Percentiles rank a stretch among this genome's conserved stretches.
These are phyloP conservation scores for Nectriaceae sp. DNA, from an alignment of 2,329 filamentous ascomycete species.

Conservation along the genomic window DNA sequence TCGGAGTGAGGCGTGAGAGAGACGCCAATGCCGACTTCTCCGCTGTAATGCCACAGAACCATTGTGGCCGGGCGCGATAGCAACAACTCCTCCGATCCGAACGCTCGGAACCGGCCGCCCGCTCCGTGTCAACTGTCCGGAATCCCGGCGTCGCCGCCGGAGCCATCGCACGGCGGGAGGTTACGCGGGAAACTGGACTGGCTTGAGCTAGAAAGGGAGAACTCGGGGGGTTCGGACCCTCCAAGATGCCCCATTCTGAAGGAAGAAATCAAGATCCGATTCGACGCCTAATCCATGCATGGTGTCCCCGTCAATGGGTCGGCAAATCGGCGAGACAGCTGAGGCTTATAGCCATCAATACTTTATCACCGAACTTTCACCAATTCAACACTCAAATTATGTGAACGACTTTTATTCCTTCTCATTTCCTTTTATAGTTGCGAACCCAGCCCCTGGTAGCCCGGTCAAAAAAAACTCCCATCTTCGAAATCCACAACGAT, in stretches of 20 bases:
- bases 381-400: neutral
- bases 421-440: neutral
- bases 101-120: neutral
- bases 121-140: too few relatives aligned
- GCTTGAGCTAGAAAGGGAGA: neutral
- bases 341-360: neutral
- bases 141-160: neutral
- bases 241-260: neutral
- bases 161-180: neutral
- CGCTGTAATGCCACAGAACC: too few relatives aligned
- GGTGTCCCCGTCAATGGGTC: neutral
- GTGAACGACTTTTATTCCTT: neutral
- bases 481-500: neutral
- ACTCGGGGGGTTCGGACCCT: neutral
- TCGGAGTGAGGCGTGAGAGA: neutral
- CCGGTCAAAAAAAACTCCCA: too few relatives aligned
- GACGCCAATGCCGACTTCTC: neutral
- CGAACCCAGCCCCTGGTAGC: neutral
- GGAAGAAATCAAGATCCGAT: neutral
- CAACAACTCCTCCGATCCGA: too few relatives aligned
- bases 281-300: neutral
- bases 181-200: neutral
- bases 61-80: too few relatives aligned
- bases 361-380: neutral
- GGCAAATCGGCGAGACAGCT: too few relatives aligned